Base-by-base conservation (phyloP, 2,329 filamentous ascomycete species). In the Fusarium euwallaceae region DNA sequence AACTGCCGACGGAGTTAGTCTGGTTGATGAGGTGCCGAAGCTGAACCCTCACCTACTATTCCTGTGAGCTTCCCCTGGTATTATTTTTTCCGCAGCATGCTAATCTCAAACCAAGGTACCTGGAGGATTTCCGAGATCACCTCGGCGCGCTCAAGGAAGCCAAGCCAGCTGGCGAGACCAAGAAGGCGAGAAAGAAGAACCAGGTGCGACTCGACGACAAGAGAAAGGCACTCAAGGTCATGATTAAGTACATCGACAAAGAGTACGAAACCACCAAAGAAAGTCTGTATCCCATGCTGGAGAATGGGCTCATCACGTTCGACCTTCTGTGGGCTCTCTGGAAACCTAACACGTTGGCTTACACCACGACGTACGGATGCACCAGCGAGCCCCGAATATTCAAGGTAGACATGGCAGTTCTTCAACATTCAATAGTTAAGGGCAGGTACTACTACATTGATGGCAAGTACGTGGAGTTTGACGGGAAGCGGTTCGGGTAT, bases 271-370 rank as follows among this genome's bases (percentile, higher is more conserved):
- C 93, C 20, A 91, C 88, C 37, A 95, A 96, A 80, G 94, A 95
- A 41, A 88, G 92, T 2, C 87, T 98, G 0, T 92, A 95, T 75
- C 93, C 94, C 0, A 90, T 98, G 83, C 86, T 97, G 2, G 90
- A 95, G 73, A 93, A 92, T 36, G 94, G 94, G 10, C 91, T 95
- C 53, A 97, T 97, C 80, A 97, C 94, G 0, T 98, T 95, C 76
- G 94, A 98, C 67, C 88, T 97, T 3, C 86, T 97, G 1, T 97
- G 95, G 95, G 94, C 95, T 0, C 84, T 98, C 4, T 97, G 93
- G 88, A 97, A 97, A 79, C 95, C 95, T 0, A 94, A 95, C 77
- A 95, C 94, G 0, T 89, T 97, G 22, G 92, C 91, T 1, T 96
- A 93, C 80, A 91, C 92, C 0, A 90, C 91, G 0, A 96, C 94